A percentile compares a stretch with the other conserved stretches of the same genome.
These are phyloP conservation scores for Aspergillus amoenus DNA, from an alignment of 2,329 filamentous ascomycete species.

Conservation along the genomic window DNA sequence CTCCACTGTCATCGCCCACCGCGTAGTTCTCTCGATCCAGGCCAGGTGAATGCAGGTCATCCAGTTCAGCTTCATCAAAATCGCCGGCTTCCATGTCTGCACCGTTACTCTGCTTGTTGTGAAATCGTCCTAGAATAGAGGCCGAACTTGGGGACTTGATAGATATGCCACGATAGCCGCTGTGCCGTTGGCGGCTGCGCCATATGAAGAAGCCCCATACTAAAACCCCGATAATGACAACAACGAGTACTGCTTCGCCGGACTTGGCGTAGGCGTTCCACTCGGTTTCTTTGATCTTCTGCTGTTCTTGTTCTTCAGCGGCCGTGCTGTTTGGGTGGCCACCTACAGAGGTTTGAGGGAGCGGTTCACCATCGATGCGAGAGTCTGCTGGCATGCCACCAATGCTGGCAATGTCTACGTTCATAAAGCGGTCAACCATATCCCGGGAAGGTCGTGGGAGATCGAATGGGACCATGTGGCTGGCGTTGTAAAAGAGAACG, in stretches of 20 bases:
- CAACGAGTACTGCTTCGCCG: slow-evolving; percentile 78
- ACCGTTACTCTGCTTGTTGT: slow-evolving; percentile 39
- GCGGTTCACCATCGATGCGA: slow-evolving; percentile 80
- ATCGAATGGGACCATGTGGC: slow-evolving; percentile 98
- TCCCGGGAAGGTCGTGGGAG: slow-evolving; percentile 81
- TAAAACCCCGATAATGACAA: slow-evolving; percentile 71
- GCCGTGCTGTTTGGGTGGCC: slow-evolving; percentile 68
- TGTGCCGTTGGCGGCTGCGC: slow-evolving; percentile 54
- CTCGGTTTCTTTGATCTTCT: slow-evolving; percentile 77
- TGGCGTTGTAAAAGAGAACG: slow-evolving; percentile 90
- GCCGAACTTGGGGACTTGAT: slow-evolving; percentile 41
- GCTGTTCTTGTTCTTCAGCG: slow-evolving; percentile 65
- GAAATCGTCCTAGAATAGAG: slow-evolving; percentile 51
- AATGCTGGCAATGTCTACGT: slow-evolving; percentile 85
- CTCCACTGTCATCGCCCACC: slow-evolving; percentile 48
- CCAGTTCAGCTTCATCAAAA: slow-evolving; percentile 62
- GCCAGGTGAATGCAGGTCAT: slow-evolving; percentile 49
- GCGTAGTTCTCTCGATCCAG: slow-evolving; percentile 44
- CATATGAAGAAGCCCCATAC: slow-evolving; percentile 73
- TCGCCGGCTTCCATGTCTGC: slow-evolving; percentile 61
- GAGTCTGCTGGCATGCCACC: slow-evolving; percentile 78
- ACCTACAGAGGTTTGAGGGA: slow-evolving; percentile 73
- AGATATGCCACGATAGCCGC: slow-evolving; percentile 43
- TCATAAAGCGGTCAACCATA: slow-evolving; percentile 97
- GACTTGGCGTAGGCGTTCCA: slow-evolving; percentile 88